Conservation (phyloP, 2,329 filamentous ascomycete species). For the Sordariomycetes sp. region DNA sequence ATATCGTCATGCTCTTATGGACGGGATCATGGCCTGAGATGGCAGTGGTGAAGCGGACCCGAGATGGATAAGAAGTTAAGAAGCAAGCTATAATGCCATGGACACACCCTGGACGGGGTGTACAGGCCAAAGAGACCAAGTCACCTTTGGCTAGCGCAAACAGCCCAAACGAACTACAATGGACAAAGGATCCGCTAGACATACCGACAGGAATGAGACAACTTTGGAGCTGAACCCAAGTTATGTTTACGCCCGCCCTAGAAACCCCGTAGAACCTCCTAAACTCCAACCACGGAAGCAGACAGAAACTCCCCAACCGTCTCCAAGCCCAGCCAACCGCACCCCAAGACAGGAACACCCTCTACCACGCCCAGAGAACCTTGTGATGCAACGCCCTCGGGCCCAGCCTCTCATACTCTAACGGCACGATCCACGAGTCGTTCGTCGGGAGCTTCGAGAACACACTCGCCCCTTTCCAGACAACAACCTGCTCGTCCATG, state of each 20-base stretch:
- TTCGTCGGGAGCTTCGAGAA: conserved; percentile 88
- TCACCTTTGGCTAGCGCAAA: neutral
- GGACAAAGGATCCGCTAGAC: neutral
- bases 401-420: conserved; percentile 81
- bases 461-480: conserved; percentile 95
- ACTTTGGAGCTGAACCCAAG: neutral
- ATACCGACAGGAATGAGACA: neutral
- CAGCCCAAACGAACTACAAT: neutral
- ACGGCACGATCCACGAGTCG: conserved; percentile 82
- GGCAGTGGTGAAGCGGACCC: neutral
- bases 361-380: conserved; percentile 48
- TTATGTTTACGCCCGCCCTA: neutral
- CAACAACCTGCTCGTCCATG: conserved; percentile 92
- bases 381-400: conserved; percentile 76
- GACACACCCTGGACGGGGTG: no score
- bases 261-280: neutral
- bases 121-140: no score
- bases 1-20: neutral
- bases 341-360: neutral
- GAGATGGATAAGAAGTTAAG: neutral
- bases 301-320: neutral
- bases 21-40: neutral
- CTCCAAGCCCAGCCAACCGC: neutral
- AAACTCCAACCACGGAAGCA: neutral
- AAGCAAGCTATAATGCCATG: neutral